phyloP scores from a whole-genome alignment of 805 yeast species.

The Candida coquimbonensis region DNA sequence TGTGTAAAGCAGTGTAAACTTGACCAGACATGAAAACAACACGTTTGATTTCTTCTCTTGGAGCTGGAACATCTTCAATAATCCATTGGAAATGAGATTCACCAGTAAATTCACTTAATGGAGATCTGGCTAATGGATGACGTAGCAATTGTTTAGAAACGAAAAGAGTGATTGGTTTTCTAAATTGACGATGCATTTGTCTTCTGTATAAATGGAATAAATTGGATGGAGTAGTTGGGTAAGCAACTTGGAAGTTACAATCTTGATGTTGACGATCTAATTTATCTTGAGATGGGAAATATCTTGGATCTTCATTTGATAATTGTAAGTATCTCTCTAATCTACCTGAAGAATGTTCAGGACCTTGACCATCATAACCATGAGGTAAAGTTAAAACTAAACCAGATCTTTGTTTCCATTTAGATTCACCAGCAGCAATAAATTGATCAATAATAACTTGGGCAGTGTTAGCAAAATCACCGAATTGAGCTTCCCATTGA shows the following conservation, averaged over 20 bases:
- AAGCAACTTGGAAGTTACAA: conserved; percentile 94
- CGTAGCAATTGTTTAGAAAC: conserved; percentile 93
- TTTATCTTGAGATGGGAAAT: conserved; percentile 84
- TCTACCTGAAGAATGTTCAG: conserved; percentile 98
- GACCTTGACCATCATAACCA: conserved; percentile 99
- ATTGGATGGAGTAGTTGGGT: conserved; percentile 97
- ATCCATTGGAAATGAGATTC: conserved; percentile 94
- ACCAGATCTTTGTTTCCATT: conserved; percentile 99
- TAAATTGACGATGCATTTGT: conserved; percentile 98
- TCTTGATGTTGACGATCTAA: conserved; percentile 98
- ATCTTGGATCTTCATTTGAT: conserved; percentile 92
- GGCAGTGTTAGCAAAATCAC: conserved; percentile 99
- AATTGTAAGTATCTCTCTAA: conserved; percentile 93
- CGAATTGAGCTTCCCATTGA: conserved; percentile 99
- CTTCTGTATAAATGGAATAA: conserved; percentile 95
- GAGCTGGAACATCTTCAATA: conserved; percentile 77
- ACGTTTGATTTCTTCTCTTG: conserved; percentile 82
- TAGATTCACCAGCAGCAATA: conserved; percentile 92
- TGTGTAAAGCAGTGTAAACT: conserved; percentile 87
- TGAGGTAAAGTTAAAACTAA: conserved; percentile 92
- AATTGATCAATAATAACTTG: conserved; percentile 97
- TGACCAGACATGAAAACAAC: conserved; percentile 85
- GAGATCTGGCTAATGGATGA: conserved; percentile 95
- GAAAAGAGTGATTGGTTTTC: conserved; percentile 80
- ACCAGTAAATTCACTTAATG: conserved; percentile 76